phyloP scores from a whole-genome alignment of 768 basidiomycete species.

The Kwoniella sp. region DNA sequence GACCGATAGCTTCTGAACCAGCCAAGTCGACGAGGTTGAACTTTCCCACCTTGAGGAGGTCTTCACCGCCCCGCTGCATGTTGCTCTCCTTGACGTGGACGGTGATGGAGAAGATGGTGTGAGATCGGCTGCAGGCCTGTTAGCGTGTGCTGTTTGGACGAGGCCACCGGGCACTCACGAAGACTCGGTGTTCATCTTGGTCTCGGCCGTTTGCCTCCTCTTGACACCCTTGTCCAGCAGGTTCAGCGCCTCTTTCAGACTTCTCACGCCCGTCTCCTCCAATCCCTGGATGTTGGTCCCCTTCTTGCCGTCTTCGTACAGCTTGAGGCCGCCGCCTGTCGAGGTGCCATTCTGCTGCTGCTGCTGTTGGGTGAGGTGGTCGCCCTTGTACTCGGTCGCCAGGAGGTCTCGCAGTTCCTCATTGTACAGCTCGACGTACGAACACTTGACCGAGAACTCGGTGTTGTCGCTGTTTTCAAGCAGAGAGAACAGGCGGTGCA shows the following conservation, averaged over 20 bases:
- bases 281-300: conserved; percentile 89
- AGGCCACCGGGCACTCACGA: conserved; percentile 36
- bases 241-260: conserved; percentile 73
- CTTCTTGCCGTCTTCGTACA: conserved; percentile 87
- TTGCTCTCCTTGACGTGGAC: conserved; percentile 84
- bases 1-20: conserved; percentile 93
- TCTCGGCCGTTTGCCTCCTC: conserved; percentile 85
- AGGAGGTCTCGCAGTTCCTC: conserved; percentile 95
- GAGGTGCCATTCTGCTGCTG: conserved; percentile 9
- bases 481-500: conserved; percentile 84
- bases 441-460: conserved; percentile 90
- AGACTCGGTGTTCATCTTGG: conserved; percentile 82
- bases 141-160: neutral
- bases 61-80: conserved; percentile 62
- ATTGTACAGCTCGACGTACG: conserved; percentile 93
- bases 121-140: conserved; percentile 65
- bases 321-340: conserved; percentile 60
- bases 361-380: conserved; percentile 9
- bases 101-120: conserved; percentile 94
- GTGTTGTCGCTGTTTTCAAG: conserved; percentile 64
- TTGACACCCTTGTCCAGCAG: conserved; percentile 84
- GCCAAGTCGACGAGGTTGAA: conserved; percentile 96
- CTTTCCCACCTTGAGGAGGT: conserved; percentile 87
- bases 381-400: conserved; percentile 60
- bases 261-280: conserved; percentile 80